phyloP scores from a whole-genome alignment of 192 early-diverging fungal genomes.

The Pilaira anomala region DNA sequence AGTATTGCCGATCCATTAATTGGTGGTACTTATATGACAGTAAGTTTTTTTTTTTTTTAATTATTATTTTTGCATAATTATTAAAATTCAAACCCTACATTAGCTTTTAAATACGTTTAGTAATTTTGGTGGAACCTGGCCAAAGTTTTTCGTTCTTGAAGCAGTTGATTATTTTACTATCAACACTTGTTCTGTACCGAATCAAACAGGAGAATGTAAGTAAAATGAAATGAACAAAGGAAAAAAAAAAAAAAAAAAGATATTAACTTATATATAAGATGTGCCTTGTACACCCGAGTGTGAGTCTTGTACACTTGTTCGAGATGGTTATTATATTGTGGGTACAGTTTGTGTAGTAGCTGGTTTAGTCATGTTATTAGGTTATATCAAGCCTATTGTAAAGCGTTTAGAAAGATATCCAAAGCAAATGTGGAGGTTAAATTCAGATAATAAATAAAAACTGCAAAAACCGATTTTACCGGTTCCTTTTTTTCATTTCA shows the following conservation, averaged over 20 bases:
- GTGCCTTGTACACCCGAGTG: constrained; percentile 68
- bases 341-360: constrained; percentile 67
- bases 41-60: too few species aligned
- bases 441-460: constrained; percentile 4
- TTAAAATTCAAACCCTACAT: constrained; percentile 1
- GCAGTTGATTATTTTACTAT: constrained; percentile 88
- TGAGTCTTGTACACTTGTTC: constrained; percentile 64
- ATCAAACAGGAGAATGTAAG: constrained; percentile 27
- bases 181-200: constrained; percentile 63
- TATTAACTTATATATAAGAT: constrained; percentile 19
- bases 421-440: constrained; percentile 28
- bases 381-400: constrained; percentile 61
- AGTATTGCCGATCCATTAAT: constrained; percentile 94
- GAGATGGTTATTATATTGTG: constrained; percentile 90
- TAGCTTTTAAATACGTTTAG: constrained; percentile 86
- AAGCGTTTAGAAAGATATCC: constrained; percentile 50
- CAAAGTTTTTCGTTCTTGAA: constrained; percentile 87
- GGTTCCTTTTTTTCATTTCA: not conserved
- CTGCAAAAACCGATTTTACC: not conserved
- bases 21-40: constrained; percentile 86
- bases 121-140: constrained; percentile 98
- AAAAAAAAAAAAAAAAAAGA: too few species aligned
- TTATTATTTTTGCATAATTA: too few species aligned
- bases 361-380: constrained; percentile 56
- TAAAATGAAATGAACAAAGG: too few species aligned